Conservation (phyloP, 1,284 basidiomycete species). For the Cutaneotrichosporon sp. region DNA sequence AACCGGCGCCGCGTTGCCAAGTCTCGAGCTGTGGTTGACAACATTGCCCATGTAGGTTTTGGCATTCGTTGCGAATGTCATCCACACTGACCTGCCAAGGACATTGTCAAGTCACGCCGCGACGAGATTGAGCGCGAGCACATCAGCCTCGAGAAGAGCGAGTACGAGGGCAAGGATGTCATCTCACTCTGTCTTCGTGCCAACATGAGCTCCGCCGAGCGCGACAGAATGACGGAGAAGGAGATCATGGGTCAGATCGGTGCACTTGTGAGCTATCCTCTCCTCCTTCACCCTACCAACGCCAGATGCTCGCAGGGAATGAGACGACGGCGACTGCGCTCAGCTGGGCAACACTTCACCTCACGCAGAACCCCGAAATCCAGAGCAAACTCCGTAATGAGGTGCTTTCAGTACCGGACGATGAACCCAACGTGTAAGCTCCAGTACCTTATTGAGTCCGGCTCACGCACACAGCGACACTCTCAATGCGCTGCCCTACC, state of each 20-base stretch:
- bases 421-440: slow-evolving; percentile 21
- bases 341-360: slow-evolving; percentile 66
- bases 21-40: background rate
- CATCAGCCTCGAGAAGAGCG: slow-evolving; percentile 40
- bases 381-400: slow-evolving; percentile 61
- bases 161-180: slow-evolving; percentile 51
- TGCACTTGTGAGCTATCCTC: slow-evolving; percentile 56
- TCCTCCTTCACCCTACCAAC: background rate
- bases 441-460: too few relatives aligned
- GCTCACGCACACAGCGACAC: slow-evolving; percentile 40
- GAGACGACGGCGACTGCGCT: slow-evolving; percentile 70
- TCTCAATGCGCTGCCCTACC: slow-evolving; percentile 53
- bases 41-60: slow-evolving; percentile 4
- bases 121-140: slow-evolving; percentile 24
- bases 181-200: slow-evolving; percentile 54
- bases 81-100: slow-evolving; percentile 50
- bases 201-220: slow-evolving; percentile 55
- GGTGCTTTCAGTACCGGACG: slow-evolving; percentile 50
- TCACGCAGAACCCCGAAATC: slow-evolving; percentile 55
- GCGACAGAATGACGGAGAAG: slow-evolving; percentile 58
- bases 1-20: background rate
- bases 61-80: slow-evolving; percentile 27
- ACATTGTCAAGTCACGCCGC: slow-evolving; percentile 25
- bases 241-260: slow-evolving; percentile 72
- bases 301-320: slow-evolving; percentile 56